phyloP scores from a whole-genome alignment of 208 protist genomes.

The Acanthamoeba royreba region DNA sequence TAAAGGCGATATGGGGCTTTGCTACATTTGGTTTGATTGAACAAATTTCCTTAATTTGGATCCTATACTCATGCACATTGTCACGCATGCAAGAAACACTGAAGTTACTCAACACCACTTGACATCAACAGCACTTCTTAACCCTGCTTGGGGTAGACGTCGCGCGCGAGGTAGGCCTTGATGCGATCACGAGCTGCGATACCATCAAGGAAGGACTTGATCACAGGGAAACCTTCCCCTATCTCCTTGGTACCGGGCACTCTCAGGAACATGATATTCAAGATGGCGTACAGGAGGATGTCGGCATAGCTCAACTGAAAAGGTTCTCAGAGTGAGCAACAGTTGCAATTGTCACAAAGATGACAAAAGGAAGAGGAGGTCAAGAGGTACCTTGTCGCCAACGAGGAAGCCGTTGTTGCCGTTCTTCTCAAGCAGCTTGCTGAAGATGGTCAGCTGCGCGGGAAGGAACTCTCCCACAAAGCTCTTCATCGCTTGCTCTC shows the following conservation, averaged over 20 bases:
- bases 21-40: no score
- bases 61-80: no score
- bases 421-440: neutral
- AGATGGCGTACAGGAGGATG: neutral
- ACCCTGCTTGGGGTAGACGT: slow-evolving; percentile 7
- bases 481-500: neutral
- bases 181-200: neutral
- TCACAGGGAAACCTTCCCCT: neutral
- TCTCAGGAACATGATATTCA: neutral
- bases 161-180: slow-evolving; percentile 12
- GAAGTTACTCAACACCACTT: no score
- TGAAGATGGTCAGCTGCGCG: neutral
- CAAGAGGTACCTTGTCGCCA: neutral
- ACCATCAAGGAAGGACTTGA: neutral
- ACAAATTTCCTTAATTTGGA: no score
- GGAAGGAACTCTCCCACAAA: neutral
- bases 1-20: no score
- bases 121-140: no score
- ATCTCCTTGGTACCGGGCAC: neutral
- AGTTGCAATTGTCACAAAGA: neutral
- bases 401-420: slow-evolving; percentile 37
- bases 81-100: no score
- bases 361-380: no score
- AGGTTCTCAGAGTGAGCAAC: neutral
- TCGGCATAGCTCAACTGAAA: neutral